These are phyloP conservation scores for Chrysophaeum taylorii DNA, from an alignment of 352 stramenopile species.

Conservation along the genomic window DNA sequence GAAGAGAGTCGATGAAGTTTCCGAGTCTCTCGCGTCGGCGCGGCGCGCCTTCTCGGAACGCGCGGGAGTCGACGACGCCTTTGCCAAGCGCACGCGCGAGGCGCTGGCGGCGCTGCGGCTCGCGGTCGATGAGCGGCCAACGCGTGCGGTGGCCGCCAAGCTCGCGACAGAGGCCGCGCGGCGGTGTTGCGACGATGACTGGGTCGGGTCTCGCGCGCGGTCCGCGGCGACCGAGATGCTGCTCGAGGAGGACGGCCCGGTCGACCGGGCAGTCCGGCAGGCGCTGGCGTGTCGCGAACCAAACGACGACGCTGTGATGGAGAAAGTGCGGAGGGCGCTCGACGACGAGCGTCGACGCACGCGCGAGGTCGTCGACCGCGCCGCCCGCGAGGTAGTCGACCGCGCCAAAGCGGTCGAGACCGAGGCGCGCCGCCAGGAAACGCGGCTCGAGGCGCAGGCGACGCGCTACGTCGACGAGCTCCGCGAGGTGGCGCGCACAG, in stretches of 20 bases:
- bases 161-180: not conserved
- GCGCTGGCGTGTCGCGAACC: not conserved
- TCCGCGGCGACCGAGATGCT: not conserved
- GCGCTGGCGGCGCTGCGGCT: not conserved
- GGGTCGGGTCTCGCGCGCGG: not conserved
- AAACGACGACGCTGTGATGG: not conserved
- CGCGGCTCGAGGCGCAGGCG: not conserved
- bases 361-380: not conserved
- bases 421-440: not conserved
- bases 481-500: not conserved
- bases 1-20: not conserved
- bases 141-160: not conserved
- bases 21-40: not conserved
- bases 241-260: too few relatives aligned
- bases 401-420: not conserved
- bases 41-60: not conserved
- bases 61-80: not conserved
- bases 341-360: not conserved
- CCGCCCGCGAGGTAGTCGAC: too few relatives aligned
- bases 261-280: not conserved
- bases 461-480: not conserved
- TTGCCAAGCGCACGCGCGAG: not conserved
- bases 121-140: conserved; percentile 5
- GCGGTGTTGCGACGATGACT: not conserved
- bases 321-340: not conserved